A percentile compares a stretch with the other conserved stretches of the same genome.
Conservation (phyloP, 805 yeast species). For the Ogataea allantospora region DNA sequence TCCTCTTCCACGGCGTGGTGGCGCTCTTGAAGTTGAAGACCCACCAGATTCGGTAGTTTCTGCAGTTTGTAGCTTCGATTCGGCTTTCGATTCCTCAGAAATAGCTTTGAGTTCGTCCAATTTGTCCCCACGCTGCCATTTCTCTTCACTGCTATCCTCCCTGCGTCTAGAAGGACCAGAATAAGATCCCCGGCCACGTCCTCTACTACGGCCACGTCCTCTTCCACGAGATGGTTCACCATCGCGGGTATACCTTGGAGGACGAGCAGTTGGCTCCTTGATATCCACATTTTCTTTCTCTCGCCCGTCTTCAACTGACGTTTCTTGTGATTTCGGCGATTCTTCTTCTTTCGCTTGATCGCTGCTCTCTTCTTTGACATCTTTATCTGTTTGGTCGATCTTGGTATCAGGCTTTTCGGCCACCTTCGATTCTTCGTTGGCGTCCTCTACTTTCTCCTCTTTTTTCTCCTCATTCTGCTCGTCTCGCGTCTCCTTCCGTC, state of each 20-base stretch:
- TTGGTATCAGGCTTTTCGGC: no score
- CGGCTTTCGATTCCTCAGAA: no score
- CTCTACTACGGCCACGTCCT: slow-evolving; percentile 2
- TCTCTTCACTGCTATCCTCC: slow-evolving; percentile 1
- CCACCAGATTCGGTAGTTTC: background rate
- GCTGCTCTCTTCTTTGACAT: background rate
- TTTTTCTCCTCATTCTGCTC: background rate
- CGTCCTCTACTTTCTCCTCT: background rate
- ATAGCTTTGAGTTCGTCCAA: slow-evolving; percentile 7
- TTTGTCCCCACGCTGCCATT: slow-evolving; percentile 15
- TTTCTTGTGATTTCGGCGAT: background rate
- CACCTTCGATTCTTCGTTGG: background rate
- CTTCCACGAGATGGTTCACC: slow-evolving; percentile 8
- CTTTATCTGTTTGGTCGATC: background rate
- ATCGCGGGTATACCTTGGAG: slow-evolving; percentile 6
- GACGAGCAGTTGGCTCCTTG: background rate
- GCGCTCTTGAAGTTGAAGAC: background rate
- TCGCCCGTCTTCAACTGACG: background rate
- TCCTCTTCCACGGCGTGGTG: background rate
- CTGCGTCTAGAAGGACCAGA: background rate
- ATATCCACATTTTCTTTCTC: slow-evolving; percentile 8
- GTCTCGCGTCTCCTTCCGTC: slow-evolving; percentile 1
- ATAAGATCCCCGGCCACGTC: slow-evolving; percentile 1
- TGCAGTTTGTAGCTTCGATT: background rate
- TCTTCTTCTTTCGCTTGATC: background rate